phyloP scores from a whole-genome alignment of 2,329 filamentous ascomycete species.

The Chaetomium sp. region DNA sequence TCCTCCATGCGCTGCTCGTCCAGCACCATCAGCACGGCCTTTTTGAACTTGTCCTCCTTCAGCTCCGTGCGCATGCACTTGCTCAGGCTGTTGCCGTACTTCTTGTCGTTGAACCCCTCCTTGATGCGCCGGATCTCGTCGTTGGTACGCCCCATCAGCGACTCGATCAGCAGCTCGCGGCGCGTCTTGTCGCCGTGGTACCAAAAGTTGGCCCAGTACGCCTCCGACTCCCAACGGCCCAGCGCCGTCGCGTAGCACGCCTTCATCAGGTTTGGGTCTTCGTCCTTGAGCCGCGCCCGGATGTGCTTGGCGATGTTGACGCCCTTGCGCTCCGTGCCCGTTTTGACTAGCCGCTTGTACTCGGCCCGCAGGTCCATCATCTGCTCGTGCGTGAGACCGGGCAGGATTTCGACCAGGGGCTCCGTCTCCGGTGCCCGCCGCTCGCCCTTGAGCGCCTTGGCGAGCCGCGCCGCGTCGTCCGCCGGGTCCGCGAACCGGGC shows the following conservation, averaged over 20 bases:
- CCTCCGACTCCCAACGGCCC: constrained; percentile 88
- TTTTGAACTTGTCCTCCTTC: constrained; percentile 94
- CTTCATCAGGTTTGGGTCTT: constrained; percentile 79
- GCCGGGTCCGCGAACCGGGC: constrained; percentile 82
- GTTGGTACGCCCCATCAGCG: constrained; percentile 86
- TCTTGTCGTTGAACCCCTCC: constrained; percentile 85
- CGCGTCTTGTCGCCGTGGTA: constrained; percentile 86
- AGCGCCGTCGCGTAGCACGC: constrained; percentile 87
- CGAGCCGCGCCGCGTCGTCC: constrained; percentile 75
- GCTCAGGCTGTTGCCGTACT: constrained; percentile 78
- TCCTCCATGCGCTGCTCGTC: constrained; percentile 86
- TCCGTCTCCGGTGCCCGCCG: constrained; percentile 65
- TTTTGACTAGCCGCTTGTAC: constrained; percentile 89
- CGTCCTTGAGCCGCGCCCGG: constrained; percentile 72
- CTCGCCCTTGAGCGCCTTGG: constrained; percentile 70
- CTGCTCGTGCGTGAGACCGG: constrained; percentile 81
- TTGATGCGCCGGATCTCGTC: constrained; percentile 87
- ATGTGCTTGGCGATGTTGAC: constrained; percentile 88
- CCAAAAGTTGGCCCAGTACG: constrained; percentile 98
- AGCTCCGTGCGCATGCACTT: constrained; percentile 91
- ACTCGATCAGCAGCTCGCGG: constrained; percentile 88
- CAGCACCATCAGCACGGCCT: constrained; percentile 78
- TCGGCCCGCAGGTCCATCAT: constrained; percentile 82
- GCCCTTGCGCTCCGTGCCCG: constrained; percentile 69
- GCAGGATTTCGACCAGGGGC: constrained; percentile 80